Evolutionary conservation across 208 protist species (phyloP), one percentile per base, ranked within the genome.

Genomic region (Trypanosoma avium): DNA sequence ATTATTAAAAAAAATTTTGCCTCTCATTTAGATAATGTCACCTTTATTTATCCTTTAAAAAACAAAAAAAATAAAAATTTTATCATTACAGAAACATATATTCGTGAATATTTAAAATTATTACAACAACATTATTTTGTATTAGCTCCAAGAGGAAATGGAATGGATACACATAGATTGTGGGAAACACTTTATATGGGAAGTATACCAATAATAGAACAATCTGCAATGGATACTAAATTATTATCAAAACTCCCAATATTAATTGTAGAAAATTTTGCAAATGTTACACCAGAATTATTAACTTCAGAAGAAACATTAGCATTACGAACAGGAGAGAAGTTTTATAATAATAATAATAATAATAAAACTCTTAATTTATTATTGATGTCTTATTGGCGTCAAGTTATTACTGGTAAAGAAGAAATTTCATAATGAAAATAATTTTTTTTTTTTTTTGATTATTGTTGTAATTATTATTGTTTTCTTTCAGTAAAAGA

Each of bases 161-260:
- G 72, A 2, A 40, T 73, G 30, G 72, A 77, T 53, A 73, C 72
- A 47, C 66, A 73, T 47, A 26, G 72, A 9, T 48, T 77, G 19
- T 77, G 72, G 72, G 72, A 77, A 24, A 17, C 57, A 21, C 55
- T 77, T 13, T 40, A 48, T n/a, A 55, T 73, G 38, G 60, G 64
- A 13, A 33, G 43, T 29, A 43, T 69, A 6, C 66, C 72, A 7
- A 50, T 77, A 49, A 66, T 73, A 12, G 2, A 69, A 49, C 50
- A 45, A 17, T 75, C 69, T 22, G 27, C 69, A 45, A 61, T 75
- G 61, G 69, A 75, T 54, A n/a, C 33, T 10, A 26, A 33, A 36
- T 32, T 75, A 1, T 32, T 60, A 15, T 62, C 53, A 24, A 7
- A 2, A 13, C 69, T 71, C 32, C 61, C 69, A 26, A 42, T 75